Base-by-base conservation (phyloP, 352 stramenopile genomes). In the Saprolegnia parasitica region DNA sequence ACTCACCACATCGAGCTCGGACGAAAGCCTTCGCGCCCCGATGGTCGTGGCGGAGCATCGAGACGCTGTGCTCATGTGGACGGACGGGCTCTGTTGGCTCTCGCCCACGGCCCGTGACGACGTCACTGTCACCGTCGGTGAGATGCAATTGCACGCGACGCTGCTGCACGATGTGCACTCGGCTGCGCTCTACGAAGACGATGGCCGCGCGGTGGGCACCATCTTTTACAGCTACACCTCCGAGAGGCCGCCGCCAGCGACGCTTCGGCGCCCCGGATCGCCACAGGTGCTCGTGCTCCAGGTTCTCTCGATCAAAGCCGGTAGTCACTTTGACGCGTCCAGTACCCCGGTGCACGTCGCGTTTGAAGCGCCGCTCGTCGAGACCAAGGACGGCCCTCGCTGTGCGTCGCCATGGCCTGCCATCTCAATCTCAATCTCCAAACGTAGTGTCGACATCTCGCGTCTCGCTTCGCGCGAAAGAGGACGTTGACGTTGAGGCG, bases 281-380 rank as follows among this genome's bases (percentile, higher is more conserved):
- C 47, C 47, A 29, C n/a, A 6, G 2, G 47, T 55, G 24, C 47
- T 55, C 24, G n/a, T 55, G 47, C 47, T 55, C 24, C n/a, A 65
- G 16, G 15, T 65, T 65, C 20, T 32, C 21, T 65, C 57, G 24
- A 49, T 65, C 15, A 65, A 65, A 65, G 21, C 15, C 20, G 18
- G 9, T 2, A 60, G n/a, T 18, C 13, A 16, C 29, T 35, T 2
- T 2, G 29, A 35, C 29, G 5, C 54, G n/a, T 54, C 55, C 18
- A 18, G 20, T 32, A 21, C 16, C 15, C 35, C 32, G 20, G 32
- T 52, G 57, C 35, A 18, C 20, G 35, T 18, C 56, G 32, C 13
- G 57, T 32, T 16, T 21, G 23, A 45, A n/a, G 9, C 11, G 58
- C 56, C 35, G 2, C 29, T 65, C 23, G 15, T 18, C 57, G 21